Evolutionary conservation across 352 stramenopile species (phyloP), one percentile per base, ranked within the genome.

Genomic region (Blastocystis sp.): DNA sequence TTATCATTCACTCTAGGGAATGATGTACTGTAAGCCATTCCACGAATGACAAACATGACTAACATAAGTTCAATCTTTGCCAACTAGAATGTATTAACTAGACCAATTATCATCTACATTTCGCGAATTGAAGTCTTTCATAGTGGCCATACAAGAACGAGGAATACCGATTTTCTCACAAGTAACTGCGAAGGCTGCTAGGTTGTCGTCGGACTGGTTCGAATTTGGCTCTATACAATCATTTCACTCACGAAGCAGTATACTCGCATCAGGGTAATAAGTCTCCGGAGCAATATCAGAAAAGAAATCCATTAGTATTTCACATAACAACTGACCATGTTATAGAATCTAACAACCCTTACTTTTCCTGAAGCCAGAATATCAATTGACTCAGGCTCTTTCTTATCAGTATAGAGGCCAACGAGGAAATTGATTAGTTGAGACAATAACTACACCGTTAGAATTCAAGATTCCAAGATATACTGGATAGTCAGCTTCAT

Each of bases 1-100:
- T 42, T 33, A 0, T 84, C 73, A 17, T 19, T 30, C 27, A 78
- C 37, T 4, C n/a, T 6, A 17, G 40, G 40, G 40, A 48, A 48
- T 9, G 42, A 33, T 54, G 59, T 44, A 42, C 13, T 40, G 24
- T 51, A 84, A 9, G 53, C 56, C 51, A 84, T 68, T 30, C 73
- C 42, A 53, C 73, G 73, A 62, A 84, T 48, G 53, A 60, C 44
- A 35, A 84, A 64, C 15, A 84, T 62, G 3, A 84, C 73, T 15
- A 84, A 42, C 27, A 64, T 84, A 44, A 84, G 37, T 42, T 84
- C 73, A 44, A 84, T 84, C 56, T 68, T 58, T 15, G 58, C 53
- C 35, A 66, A 84, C 73, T 84, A 69, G 33, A 30, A n/a, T n/a
- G n/a, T 4, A 56, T 84, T 11, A 64, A 33, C 3, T n/a, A 19